Evolutionary conservation across 495 filamentous ascomycete species (phyloP), one percentile per base, ranked within the genome.

Genomic region (Xylaria nigripes): DNA sequence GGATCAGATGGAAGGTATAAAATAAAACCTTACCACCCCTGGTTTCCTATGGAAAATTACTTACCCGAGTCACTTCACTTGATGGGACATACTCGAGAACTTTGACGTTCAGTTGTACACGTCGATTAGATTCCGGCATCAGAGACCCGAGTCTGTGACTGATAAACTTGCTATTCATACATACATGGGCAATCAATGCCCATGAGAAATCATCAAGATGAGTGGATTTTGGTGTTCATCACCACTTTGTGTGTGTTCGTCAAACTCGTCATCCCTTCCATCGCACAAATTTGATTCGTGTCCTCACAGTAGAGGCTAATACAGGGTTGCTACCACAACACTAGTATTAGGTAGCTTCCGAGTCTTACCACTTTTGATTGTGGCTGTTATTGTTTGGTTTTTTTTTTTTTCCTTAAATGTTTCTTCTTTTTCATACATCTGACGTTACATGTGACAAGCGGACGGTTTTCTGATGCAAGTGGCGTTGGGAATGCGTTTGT

Each of bases 391-490:
- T 36, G 6, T 36, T 36, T 36, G 32, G 6, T 36, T 36, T 36
- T 12, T 36, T 36, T 36, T 36, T 36, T 5, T 12, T 5, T 36
- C 15, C 32, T 36, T 15, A 4, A 2, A 36, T 36, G 32, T 15
- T 15, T 36, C 15, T 41, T 29, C 6, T 34, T 46, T 46, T 42
- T 50, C 38, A 42, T 54, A 54, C 45, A 54, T 54, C 5, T 46
- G 42, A 40, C 6, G n/a, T n/a, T 48, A 48, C 44, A 54, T 34
- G 44, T 30, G 15, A 54, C 51, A 54, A 54, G 51, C 44, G 51
- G 19, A 41, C n/a, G 48, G 51, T 13, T 41, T 27, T n/a, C 34
- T 18, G 44, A 48, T 48, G 51, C 34, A 15, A 15, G 19, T 16
- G 22, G 34, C 32, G 38, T 36, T 13, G 30, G 48, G 21, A 21